Conservation (phyloP, 2,329 filamentous ascomycete genomes). For the Aciculosporium take region DNA sequence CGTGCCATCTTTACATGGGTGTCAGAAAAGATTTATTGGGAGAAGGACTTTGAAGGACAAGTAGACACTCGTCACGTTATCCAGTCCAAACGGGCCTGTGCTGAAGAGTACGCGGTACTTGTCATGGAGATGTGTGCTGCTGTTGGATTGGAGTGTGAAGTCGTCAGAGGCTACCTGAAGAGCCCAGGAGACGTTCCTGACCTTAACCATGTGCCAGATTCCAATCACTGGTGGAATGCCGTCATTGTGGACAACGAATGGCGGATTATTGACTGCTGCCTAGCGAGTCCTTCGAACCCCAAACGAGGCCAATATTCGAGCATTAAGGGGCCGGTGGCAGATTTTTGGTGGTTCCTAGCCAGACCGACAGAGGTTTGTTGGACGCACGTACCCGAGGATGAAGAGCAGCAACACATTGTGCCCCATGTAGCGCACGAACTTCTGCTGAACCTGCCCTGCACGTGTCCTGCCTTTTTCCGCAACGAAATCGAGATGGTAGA, state of each 20-base stretch:
- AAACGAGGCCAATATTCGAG: constrained; percentile 64
- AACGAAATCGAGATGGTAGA: constrained; percentile 66
- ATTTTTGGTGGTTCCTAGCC: constrained; percentile 88
- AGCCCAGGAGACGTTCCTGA: constrained; percentile 73
- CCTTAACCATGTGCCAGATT: constrained; percentile 63
- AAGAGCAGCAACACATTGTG: constrained; percentile 83
- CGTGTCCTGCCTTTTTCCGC: constrained; percentile 79
- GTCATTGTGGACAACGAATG: constrained; percentile 88
- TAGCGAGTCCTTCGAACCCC: constrained; percentile 84
- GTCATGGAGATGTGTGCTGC: constrained; percentile 89
- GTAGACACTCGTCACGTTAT: constrained; percentile 74
- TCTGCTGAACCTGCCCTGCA: constrained; percentile 71
- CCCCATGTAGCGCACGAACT: constrained; percentile 77
- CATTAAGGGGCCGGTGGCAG: constrained; percentile 53
- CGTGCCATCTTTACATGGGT: constrained; percentile 97
- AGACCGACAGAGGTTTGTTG: constrained; percentile 84
- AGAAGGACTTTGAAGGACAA: constrained; percentile 81
- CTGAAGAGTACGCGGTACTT: constrained; percentile 77
- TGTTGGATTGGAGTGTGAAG: constrained; percentile 74
- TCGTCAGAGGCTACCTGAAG: constrained; percentile 84
- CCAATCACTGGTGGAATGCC: constrained; percentile 97
- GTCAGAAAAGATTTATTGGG: constrained; percentile 87
- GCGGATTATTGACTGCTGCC: constrained; percentile 88
- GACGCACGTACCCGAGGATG: constrained; percentile 81
- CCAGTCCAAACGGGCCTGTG: constrained; percentile 67